Percentiles rank a stretch among this genome's conserved stretches.
Evolutionary conservation across 176 grass and related monocot genomes (phyloP).

Genomic region (Ensete glaucum): DNA sequence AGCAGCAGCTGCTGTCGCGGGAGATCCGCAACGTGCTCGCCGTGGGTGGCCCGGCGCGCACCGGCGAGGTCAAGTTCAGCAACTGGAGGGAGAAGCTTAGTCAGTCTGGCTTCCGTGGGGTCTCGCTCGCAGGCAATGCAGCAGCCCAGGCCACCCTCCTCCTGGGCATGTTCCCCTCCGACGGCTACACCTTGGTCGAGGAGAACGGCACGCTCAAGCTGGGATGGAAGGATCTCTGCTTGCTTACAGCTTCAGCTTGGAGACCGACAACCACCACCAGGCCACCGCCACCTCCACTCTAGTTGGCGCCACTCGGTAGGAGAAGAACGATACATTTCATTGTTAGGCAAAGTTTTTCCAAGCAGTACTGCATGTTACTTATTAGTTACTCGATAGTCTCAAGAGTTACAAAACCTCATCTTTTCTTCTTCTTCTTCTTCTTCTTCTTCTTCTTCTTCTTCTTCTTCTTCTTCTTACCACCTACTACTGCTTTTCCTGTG

Average conservation of each 20-base stretch:
- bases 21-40: conserved; percentile 96
- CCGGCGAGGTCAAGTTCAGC: conserved; percentile 70
- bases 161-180: conserved; percentile 88
- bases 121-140: conserved; percentile 73
- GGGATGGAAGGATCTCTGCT: conserved; percentile 93
- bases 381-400: not conserved
- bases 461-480: too few species aligned
- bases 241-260: conserved; percentile 86
- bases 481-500: too few species aligned
- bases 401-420: not conserved
- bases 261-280: conserved; percentile 23
- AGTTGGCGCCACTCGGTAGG: not conserved
- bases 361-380: not conserved
- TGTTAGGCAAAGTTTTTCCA: not conserved
- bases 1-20: conserved; percentile 82
- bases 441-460: too few species aligned
- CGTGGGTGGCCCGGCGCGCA: conserved; percentile 63
- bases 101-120: conserved; percentile 57
- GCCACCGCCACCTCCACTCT: too few species aligned
- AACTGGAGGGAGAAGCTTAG: conserved; percentile 82
- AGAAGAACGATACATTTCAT: not conserved
- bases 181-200: conserved; percentile 85
- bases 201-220: conserved; percentile 87
- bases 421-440: not conserved
- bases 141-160: conserved; percentile 73